A percentile compares a stretch with the other conserved stretches of the same genome.
phyloP scores from a whole-genome alignment of 345 rosid genomes.

The Heritiera littoralis region DNA sequence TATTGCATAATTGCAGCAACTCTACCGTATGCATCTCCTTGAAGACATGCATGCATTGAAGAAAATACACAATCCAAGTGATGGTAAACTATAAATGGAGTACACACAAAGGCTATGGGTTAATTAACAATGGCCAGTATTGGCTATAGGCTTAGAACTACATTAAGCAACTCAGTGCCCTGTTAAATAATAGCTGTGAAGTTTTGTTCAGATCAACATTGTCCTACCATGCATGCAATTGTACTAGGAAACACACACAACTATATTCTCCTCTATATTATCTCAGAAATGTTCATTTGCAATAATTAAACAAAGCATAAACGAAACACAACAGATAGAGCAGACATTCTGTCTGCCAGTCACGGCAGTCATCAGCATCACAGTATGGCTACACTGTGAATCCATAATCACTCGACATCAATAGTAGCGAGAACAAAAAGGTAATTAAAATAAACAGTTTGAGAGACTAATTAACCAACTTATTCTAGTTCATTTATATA shows the following conservation, averaged over 20 bases:
- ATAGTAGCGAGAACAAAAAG: background rate
- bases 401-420: too few relatives aligned
- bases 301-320: background rate
- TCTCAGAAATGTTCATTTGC: background rate
- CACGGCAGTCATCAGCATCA: too few relatives aligned
- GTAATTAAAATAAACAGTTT: background rate
- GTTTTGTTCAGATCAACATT: background rate
- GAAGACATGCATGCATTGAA: slow-evolving; percentile 5
- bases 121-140: background rate
- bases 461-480: slow-evolving; percentile 2
- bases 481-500: slow-evolving; percentile 5
- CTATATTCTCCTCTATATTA: background rate
- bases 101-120: background rate
- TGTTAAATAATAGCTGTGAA: too few relatives aligned
- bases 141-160: background rate
- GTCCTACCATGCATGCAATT: background rate
- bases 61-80: background rate
- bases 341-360: background rate
- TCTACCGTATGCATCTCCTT: background rate
- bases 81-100: background rate
- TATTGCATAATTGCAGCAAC: background rate
- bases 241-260: too few relatives aligned
- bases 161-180: background rate
- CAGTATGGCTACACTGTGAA: background rate
- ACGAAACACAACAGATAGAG: background rate